Conservation (phyloP, 805 yeast genomes). For the Wickerhamiella lipophila region DNA sequence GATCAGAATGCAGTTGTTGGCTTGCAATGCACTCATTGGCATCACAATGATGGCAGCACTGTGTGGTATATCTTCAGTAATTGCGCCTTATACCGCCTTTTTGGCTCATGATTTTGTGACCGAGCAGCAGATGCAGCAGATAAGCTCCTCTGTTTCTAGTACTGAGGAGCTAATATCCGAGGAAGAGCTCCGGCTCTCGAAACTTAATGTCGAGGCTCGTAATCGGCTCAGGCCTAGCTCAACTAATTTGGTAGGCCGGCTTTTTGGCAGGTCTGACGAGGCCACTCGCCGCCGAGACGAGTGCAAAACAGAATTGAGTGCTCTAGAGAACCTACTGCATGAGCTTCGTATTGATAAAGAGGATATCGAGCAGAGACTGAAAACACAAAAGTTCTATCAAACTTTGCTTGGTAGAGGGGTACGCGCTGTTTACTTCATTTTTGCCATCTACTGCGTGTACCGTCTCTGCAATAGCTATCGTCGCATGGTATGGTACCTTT, state of each 20-base stretch:
- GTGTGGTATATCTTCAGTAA: constrained; percentile 32
- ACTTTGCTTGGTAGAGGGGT: constrained; percentile 27
- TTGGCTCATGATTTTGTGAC: constrained; percentile 22
- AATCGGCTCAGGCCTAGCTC: constrained; percentile 17
- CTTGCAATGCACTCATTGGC: constrained; percentile 31
- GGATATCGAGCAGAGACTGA: constrained; percentile 19
- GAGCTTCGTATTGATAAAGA: constrained; percentile 28
- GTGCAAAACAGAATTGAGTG: constrained; percentile 24
- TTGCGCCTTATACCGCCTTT: constrained; percentile 31
- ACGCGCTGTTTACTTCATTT: constrained; percentile 23
- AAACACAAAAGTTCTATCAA: constrained; percentile 20
- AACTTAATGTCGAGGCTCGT: constrained; percentile 21
- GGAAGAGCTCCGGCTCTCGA: constrained; percentile 22
- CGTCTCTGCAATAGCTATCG: constrained; percentile 27
- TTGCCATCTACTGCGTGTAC: constrained; percentile 33
- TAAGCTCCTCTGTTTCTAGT: constrained; percentile 24
- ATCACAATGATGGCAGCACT: constrained; percentile 32
- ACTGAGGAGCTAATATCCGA: constrained; percentile 24
- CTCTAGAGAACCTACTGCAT: constrained; percentile 25
- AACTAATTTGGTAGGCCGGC: constrained; percentile 24
- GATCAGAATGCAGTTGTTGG: constrained; percentile 24
- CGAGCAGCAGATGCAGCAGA: constrained; percentile 25
- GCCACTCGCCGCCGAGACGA: constrained; percentile 20
- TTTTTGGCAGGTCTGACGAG: constrained; percentile 15
- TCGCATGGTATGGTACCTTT: constrained; percentile 22